Evolutionary conservation across 2,329 filamentous ascomycete genomes (phyloP), one percentile per base, ranked within the genome.

Genomic region (Helminthosporium solani): DNA sequence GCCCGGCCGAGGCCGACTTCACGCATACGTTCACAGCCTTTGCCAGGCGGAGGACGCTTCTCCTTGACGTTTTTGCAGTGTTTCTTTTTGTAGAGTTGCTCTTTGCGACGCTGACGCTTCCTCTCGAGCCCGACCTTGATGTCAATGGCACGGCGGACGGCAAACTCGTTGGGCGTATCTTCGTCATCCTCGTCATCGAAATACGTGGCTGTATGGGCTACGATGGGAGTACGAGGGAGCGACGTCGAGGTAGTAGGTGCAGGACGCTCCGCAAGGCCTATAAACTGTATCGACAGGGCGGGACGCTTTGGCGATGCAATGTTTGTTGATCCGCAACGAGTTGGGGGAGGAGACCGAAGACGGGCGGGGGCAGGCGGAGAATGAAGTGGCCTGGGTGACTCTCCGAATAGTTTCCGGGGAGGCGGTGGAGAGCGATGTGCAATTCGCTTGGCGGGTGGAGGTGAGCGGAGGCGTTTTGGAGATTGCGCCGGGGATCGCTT

Each of bases 111-210:
- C 74, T 94, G 88, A 20, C 91, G 86, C 75, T 96, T 97, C 72
- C 88, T 86, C 75, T 99, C 94, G 1, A 99, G 81, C 7, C 94
- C 94, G 18, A 69, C 58, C 70, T 96, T 95, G 71, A 96, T 99
- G 70, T 97, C 94, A 57, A 99, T 95, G 28, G 94, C 91, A n/a
- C 90, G 90, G 52, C 94, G 87, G 8, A 89, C 81, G 53, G 94
- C 90, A 33, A 83, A 74, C 30, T 70, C 69, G 5, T 65, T 65
- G n/a, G 66, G 61, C 9, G 64, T 67, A 11, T 62, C 68, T 38
- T 72, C 68, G 16, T 74, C 70, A 28, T 62, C 68, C 38, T 72
- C 68, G 16, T 74, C 70, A 27, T 72, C 69, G 46, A 74, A 31
- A 12, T 31, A 31, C 12, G 67, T 60, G 9, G 63, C 55, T 33